Evolutionary conservation across 164 flowering plant genomes (phyloP).

Genomic region (Cinnamomum chago): DNA sequence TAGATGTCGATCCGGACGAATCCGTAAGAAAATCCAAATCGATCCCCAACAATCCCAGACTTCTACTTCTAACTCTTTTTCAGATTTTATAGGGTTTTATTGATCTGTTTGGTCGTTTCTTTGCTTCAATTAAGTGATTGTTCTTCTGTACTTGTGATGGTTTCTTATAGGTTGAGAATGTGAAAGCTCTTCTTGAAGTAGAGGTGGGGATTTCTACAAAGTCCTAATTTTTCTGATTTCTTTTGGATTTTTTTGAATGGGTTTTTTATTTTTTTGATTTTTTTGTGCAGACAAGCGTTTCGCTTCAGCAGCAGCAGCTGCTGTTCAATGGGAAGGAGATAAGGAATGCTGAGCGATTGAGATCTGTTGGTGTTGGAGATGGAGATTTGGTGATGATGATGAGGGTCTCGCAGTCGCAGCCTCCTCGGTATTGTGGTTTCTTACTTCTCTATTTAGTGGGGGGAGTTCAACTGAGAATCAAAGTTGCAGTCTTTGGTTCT

Average conservation of each 20-base stretch:
- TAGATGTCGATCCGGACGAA: constrained; percentile 85
- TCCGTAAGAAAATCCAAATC: constrained; percentile 36
- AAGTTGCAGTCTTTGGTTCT: background rate
- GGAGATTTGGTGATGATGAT: constrained; percentile 90
- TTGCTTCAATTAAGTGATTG: background rate
- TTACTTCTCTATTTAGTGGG: background rate
- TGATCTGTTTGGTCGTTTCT: background rate
- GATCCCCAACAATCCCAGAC: constrained; percentile 12
- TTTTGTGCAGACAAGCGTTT: constrained; percentile 51
- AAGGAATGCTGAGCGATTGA: constrained; percentile 54
- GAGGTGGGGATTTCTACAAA: constrained; percentile 49
- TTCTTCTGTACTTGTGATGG: background rate
- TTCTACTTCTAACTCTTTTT: background rate
- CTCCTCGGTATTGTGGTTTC: constrained; percentile 28
- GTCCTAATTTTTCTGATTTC: background rate
- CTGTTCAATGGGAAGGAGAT: constrained; percentile 79
- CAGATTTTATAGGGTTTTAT: background rate
- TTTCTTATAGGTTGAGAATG: constrained; percentile 70
- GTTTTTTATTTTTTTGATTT: background rate
- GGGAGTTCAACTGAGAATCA: background rate
- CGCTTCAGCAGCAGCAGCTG: constrained; percentile 83
- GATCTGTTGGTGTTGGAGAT: constrained; percentile 66
- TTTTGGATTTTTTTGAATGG: background rate
- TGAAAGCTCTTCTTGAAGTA: constrained; percentile 92
- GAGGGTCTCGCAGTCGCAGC: constrained; percentile 31